A percentile compares a stretch with the other conserved stretches of the same genome.
phyloP scores from a whole-genome alignment of 176 grass and related monocot genomes.

The Bonia amplexicaulis region DNA sequence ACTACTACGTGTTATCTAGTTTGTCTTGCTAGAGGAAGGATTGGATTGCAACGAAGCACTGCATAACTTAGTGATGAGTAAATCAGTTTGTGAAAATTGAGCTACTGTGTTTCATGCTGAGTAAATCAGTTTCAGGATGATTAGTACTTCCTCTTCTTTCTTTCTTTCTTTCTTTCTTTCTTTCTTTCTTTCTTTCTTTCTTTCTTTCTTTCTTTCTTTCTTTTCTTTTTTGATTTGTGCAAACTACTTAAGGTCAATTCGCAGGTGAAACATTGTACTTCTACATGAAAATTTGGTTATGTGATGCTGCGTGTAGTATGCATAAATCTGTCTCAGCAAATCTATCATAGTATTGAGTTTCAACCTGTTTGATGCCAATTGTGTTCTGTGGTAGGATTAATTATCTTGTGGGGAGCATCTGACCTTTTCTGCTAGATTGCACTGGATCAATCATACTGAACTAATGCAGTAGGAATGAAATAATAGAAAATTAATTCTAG shows the following conservation, averaged over 20 bases:
- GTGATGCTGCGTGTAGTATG: not conserved
- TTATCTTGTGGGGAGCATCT: not conserved
- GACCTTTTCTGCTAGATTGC: conserved; percentile 21
- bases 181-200: not conserved
- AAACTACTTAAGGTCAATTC: not conserved
- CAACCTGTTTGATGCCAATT: conserved; percentile 4
- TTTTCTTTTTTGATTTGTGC: not conserved
- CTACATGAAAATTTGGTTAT: not conserved
- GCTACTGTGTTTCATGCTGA: not conserved
- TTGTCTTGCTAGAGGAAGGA: conserved; percentile 16
- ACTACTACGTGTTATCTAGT: conserved; percentile 8
- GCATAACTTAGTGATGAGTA: not conserved
- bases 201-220: too few relatives aligned
- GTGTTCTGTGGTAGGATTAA: not conserved
- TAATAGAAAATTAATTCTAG: not conserved
- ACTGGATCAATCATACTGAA: conserved; percentile 8
- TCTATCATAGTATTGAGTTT: not conserved
- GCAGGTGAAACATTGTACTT: not conserved
- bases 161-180: too few relatives aligned
- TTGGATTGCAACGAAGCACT: not conserved
- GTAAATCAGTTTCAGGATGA: not conserved
- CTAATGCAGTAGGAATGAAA: not conserved
- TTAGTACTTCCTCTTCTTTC: not conserved
- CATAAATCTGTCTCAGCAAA: not conserved
- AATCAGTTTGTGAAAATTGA: not conserved